Evolutionary conservation across 495 filamentous ascomycete genomes (phyloP).

Genomic region (Penicillium waksmanii): DNA sequence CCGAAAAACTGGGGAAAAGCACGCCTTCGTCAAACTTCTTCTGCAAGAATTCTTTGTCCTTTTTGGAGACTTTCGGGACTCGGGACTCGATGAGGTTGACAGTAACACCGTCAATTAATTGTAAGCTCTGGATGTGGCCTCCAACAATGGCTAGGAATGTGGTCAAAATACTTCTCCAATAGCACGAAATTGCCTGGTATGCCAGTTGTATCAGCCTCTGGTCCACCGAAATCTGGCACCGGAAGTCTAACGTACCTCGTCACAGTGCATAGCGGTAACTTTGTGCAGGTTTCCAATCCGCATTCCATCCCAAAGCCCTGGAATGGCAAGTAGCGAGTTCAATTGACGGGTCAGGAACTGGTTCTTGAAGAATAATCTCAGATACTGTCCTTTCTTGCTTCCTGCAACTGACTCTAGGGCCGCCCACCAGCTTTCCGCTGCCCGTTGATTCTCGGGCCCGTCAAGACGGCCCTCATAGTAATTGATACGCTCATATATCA

Average conservation of each 20-base stretch:
- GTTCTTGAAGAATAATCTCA: too few relatives aligned
- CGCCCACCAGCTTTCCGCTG: too few relatives aligned
- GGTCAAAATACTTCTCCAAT: slow-evolving; percentile 5
- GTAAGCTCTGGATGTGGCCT: neutral
- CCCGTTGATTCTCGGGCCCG: too few relatives aligned
- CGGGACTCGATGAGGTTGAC: slow-evolving; percentile 7
- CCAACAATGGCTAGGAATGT: slow-evolving; percentile 10
- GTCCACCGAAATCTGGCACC: neutral
- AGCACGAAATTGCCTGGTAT: slow-evolving; percentile 6
- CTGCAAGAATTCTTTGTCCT: slow-evolving; percentile 3
- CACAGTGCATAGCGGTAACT: too few relatives aligned
- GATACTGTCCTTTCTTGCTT: too few relatives aligned
- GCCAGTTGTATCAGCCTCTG: too few relatives aligned
- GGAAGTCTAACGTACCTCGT: slow-evolving; percentile 14
- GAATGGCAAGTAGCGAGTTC: too few relatives aligned
- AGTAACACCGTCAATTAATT: slow-evolving; percentile 6
- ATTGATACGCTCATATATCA: slow-evolving; percentile 21
- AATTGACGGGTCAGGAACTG: too few relatives aligned
- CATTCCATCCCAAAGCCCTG: too few relatives aligned
- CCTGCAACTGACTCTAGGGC: too few relatives aligned
- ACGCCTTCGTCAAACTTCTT: slow-evolving; percentile 5
- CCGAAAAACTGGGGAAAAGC: slow-evolving; percentile 4
- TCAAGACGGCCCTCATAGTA: slow-evolving; percentile 20
- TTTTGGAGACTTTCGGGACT: slow-evolving; percentile 9
- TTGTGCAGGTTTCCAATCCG: too few relatives aligned